Percentiles rank a stretch among this genome's conserved stretches.
Conservation (phyloP, 257 asterid species). For the Datura wrightii region DNA sequence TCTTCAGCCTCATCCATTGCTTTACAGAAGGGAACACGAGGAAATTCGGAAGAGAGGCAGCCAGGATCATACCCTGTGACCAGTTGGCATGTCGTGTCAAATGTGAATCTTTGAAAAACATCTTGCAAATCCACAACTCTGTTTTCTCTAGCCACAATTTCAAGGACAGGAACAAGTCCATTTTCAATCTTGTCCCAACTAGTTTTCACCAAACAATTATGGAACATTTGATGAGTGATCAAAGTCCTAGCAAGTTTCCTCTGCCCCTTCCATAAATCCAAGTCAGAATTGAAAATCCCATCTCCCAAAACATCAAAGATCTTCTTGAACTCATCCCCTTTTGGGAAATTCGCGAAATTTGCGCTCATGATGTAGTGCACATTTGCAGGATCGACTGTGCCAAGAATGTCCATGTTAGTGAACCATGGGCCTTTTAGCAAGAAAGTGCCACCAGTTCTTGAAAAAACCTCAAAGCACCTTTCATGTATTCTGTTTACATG, state of each 20-base stretch:
- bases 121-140: slow-evolving; percentile 55
- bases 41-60: slow-evolving; percentile 45
- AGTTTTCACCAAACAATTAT: slow-evolving; percentile 41
- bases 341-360: slow-evolving; percentile 55
- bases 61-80: slow-evolving; percentile 63
- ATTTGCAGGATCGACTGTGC: slow-evolving; percentile 54
- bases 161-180: slow-evolving; percentile 54
- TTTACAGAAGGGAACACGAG: slow-evolving; percentile 51
- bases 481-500: slow-evolving; percentile 49
- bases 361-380: slow-evolving; percentile 60
- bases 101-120: slow-evolving; percentile 55
- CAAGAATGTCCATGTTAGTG: slow-evolving; percentile 57
- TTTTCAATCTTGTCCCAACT: slow-evolving; percentile 47
- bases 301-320: slow-evolving; percentile 61
- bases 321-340: slow-evolving; percentile 56
- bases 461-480: slow-evolving; percentile 34
- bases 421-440: slow-evolving; percentile 57
- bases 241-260: slow-evolving; percentile 49
- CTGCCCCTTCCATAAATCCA: slow-evolving; percentile 53
- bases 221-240: slow-evolving; percentile 46
- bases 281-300: slow-evolving; percentile 63
- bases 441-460: slow-evolving; percentile 42
- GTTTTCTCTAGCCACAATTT: slow-evolving; percentile 28
- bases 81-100: slow-evolving; percentile 54
- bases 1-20: slow-evolving; percentile 71